Evolutionary conservation across 2,329 filamentous ascomycete species (phyloP).

Genomic region (Diaporthe citrichinensis): DNA sequence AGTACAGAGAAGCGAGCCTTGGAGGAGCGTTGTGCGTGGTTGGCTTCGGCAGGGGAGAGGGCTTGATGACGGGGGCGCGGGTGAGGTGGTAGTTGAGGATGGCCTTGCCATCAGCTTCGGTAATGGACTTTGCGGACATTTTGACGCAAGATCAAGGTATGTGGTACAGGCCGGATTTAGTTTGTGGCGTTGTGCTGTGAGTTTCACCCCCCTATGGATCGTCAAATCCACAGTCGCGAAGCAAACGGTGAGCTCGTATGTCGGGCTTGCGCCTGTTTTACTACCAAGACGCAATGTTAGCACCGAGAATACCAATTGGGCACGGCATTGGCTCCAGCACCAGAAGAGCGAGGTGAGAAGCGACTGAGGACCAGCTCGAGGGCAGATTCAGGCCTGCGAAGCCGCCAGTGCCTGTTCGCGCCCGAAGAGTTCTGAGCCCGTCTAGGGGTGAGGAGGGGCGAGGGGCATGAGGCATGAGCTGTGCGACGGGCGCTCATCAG

Average conservation of each 20-base stretch:
- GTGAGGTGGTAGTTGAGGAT: constrained; percentile 99
- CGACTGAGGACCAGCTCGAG: not conserved
- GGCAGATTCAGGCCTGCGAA: not conserved
- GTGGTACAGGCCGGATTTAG: constrained; percentile 40
- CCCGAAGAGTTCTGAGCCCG: not conserved
- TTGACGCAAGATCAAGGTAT: constrained; percentile 48
- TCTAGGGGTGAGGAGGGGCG: constrained; percentile 12
- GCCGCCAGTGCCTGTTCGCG: not conserved
- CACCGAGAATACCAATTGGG: constrained; percentile 36
- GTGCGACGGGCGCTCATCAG: not conserved
- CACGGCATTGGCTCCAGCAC: constrained; percentile 3
- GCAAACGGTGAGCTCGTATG: constrained; percentile 34
- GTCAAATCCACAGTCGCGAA: constrained; percentile 41
- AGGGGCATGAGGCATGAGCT: constrained; percentile 4
- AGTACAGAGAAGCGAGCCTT: constrained; percentile 92
- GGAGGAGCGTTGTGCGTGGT: constrained; percentile 92
- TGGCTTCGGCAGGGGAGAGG: constrained; percentile 87
- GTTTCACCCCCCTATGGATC: constrained; percentile 33
- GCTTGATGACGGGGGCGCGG: constrained; percentile 96
- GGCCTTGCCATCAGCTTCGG: constrained; percentile 99
- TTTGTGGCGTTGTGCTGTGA: constrained; percentile 34
- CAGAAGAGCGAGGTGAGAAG: not conserved
- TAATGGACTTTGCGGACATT: constrained; percentile 97
- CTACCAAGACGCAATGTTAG: constrained; percentile 34
- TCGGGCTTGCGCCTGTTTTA: constrained; percentile 37